phyloP scores from a whole-genome alignment of 2,329 filamentous ascomycete genomes.

The Colletotrichum spaethianum region DNA sequence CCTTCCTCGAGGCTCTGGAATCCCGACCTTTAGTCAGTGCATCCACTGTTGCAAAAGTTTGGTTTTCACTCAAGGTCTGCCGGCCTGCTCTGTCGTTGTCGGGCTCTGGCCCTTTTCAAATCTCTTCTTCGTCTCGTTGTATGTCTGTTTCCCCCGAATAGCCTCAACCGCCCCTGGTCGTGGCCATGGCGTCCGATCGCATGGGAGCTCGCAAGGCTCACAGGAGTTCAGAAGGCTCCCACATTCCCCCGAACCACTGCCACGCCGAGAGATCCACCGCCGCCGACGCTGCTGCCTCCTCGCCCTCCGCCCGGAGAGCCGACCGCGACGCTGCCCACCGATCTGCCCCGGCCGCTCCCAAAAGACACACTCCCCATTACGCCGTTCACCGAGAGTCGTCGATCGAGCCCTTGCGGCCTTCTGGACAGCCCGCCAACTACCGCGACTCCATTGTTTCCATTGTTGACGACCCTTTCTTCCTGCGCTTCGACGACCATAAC shows the following conservation, averaged over 20 bases:
- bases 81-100: not conserved
- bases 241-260: slow-evolving; percentile 34
- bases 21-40: slow-evolving; percentile 41
- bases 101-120: not conserved
- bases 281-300: slow-evolving; percentile 14
- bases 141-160: slow-evolving; percentile 27
- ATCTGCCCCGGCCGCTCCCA: slow-evolving; percentile 41
- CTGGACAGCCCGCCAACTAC: slow-evolving; percentile 48
- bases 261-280: slow-evolving; percentile 19
- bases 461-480: slow-evolving; percentile 70
- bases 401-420: slow-evolving; percentile 44
- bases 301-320: slow-evolving; percentile 35
- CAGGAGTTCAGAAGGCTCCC: slow-evolving; percentile 43
- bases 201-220: slow-evolving; percentile 42
- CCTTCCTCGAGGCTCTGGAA: slow-evolving; percentile 37
- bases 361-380: slow-evolving; percentile 41
- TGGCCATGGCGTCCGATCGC: slow-evolving; percentile 42
- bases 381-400: slow-evolving; percentile 40
- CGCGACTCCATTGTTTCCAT: slow-evolving; percentile 68
- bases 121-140: slow-evolving; percentile 12
- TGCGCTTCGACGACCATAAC: slow-evolving; percentile 58
- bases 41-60: slow-evolving; percentile 40
- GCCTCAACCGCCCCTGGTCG: slow-evolving; percentile 27
- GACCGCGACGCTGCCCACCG: slow-evolving; percentile 42
- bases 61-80: slow-evolving; percentile 30